phyloP scores from a whole-genome alignment of 495 filamentous ascomycete genomes.

The Trichoderma reesei region DNA sequence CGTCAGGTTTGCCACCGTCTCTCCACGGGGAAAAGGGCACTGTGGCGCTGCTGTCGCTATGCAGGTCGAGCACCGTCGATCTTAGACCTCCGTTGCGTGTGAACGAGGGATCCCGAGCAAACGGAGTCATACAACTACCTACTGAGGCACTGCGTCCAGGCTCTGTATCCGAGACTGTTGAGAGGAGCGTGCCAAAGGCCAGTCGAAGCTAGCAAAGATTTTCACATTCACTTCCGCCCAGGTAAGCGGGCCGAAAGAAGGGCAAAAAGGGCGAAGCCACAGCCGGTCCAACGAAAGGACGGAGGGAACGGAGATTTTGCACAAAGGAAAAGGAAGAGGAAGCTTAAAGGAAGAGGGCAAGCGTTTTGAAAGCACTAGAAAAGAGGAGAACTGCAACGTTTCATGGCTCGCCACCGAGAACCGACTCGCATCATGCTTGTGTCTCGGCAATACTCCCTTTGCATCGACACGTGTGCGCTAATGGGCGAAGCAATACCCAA shows the following conservation, averaged over 20 bases:
- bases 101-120: no score
- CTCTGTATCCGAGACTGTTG: neutral
- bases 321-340: neutral
- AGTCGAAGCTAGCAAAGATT: neutral
- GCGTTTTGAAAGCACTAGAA: neutral
- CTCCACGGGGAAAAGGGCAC: neutral
- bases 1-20: neutral
- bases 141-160: no score
- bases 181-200: neutral
- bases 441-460: neutral
- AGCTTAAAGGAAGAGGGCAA: neutral
- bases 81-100: no score
- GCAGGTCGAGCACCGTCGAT: no score
- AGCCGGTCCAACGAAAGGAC: neutral
- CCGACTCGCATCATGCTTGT: neutral
- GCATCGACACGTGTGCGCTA: conserved; percentile 6
- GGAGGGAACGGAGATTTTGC: neutral
- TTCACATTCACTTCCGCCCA: neutral
- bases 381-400: conserved; percentile 5
- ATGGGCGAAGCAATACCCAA: neutral
- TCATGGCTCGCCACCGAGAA: neutral
- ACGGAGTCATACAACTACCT: no score
- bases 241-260: conserved; percentile 2
- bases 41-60: no score
- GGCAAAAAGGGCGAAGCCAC: neutral